Base-by-base conservation (phyloP, 192 early-diverging fungal species). In the Oehlia diaphana region DNA sequence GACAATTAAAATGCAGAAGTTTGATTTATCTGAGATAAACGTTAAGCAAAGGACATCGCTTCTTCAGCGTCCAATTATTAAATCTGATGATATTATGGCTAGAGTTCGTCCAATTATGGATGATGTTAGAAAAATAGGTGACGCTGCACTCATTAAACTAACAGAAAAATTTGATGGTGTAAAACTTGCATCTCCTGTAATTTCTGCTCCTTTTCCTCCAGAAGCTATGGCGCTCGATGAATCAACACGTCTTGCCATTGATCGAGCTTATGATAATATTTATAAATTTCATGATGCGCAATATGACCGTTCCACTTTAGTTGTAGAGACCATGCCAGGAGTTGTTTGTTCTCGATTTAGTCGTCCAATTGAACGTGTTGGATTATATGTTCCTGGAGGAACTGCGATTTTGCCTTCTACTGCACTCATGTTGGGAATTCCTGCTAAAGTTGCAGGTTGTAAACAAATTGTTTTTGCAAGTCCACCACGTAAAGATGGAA, bases 261-360 rank as follows among this genome's bases (percentile, higher is more conserved):
- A 99, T 87, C 89, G 93, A 80, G 98, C 98, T 13, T 99, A 95
- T 77, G 91, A 90, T 33, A 99, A 99, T 77, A 94, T 99, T 79
- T 85, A 89, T 71, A 90, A 88, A 76, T 99, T 99, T 92, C 98
- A 99, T 82, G 88, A 89, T 14, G 96, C 98, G 14, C 98, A 99
- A 84, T 85, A 98, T 76, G 87, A 86, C 47, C 85, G 87, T 37
- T 89, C 88, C 62, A 84, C 88, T 21, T 81, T 96, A 58, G 84
- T 86, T 7, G 97, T 99, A 10, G 96, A 99, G 84, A 99, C 98
- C 7, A 98, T 98, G 96, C 96, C 96, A 14, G 98, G 98, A 47
- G 95, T 99, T 28, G 86, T 86, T n/a, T 99, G 98, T 87, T 90
- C 93, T 65, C 91, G 98, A 47, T 97, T 97, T 87, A 90, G 91